phyloP scores from a whole-genome alignment of 2,329 filamentous ascomycete species.

The Neurospora sp. region DNA sequence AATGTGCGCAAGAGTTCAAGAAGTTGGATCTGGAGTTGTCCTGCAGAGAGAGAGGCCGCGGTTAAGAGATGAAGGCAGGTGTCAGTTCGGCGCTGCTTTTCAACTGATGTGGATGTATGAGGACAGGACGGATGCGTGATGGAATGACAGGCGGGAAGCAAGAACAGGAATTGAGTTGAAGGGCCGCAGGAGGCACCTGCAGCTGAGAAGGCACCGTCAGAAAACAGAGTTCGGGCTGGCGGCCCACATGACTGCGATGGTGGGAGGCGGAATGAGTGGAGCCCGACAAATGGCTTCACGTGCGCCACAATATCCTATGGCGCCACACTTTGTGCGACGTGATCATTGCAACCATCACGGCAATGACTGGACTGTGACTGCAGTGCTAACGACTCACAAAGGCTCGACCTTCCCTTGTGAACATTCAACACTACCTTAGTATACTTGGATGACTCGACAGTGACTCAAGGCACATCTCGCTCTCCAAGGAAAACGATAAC shows the following conservation, averaged over 20 bases:
- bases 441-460: not conserved
- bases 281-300: not conserved
- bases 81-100: not conserved
- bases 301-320: not conserved
- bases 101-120: not conserved
- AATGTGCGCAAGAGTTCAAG: not conserved
- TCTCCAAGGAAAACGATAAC: not conserved
- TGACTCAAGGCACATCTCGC: not conserved
- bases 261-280: not conserved
- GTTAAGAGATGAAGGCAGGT: not conserved
- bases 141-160: not conserved
- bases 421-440: not conserved
- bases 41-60: not conserved
- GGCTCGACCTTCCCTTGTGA: not conserved
- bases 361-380: not conserved
- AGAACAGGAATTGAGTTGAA: not conserved
- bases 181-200: not conserved
- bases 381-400: not conserved
- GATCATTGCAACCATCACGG: not conserved
- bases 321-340: not conserved
- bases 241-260: not conserved
- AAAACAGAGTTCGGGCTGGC: not conserved
- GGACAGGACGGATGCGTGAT: not conserved
- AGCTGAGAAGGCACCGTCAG: not conserved
- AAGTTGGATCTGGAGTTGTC: not conserved